Base-by-base conservation (phyloP, 495 filamentous ascomycete genomes). In the Letharia lupina region DNA sequence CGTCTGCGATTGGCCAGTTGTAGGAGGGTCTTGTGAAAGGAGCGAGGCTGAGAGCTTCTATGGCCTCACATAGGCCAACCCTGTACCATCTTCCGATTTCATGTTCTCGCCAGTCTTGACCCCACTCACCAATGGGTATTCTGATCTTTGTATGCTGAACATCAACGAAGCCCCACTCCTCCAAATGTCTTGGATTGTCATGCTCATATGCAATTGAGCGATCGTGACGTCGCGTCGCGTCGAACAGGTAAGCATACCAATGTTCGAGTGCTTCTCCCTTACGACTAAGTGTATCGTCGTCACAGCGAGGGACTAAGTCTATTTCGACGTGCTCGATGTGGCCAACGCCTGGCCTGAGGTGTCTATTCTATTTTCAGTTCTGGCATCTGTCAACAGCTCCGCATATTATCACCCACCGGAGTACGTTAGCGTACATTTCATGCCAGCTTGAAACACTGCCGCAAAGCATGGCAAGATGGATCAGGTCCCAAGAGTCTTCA, bases 251-350 rank as follows among this genome's bases (percentile, higher is more conserved):
- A 15, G 8, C 48, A 66, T 89, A 88, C 93, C 92, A 96, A 67
- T 75, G 62, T 85, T 77, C 42, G 73, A 75, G 63, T 76, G 83
- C 58, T 80, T 77, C 64, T 71, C 66, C 50, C 83, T 75, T 71
- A 11, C 54, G 54, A 8, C 15, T 20, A 86, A 65, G 73, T 72
- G 63, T 83, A n/a, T 83, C 81, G 70, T 91, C 88, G 64, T 93
- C 89, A 66, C 86, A 89, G 37, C 86, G 88, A n/a, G 90, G 91
- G 35, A 82, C 77, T 60, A 89, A 85, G 73, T 98, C 91, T 42
- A 98, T 89, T 73, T 98, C 93, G n/a, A 96, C 85, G 63, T 96
- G 92, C 75, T 98, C 93, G 58, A 96, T 79, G 75, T 83, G 86
- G 15, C 90, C 92, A 64, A 74, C 77, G 7, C 88, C 86, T 13